Conservation (phyloP, 202 grass and related monocot species). For the Carex sylvatica region DNA sequence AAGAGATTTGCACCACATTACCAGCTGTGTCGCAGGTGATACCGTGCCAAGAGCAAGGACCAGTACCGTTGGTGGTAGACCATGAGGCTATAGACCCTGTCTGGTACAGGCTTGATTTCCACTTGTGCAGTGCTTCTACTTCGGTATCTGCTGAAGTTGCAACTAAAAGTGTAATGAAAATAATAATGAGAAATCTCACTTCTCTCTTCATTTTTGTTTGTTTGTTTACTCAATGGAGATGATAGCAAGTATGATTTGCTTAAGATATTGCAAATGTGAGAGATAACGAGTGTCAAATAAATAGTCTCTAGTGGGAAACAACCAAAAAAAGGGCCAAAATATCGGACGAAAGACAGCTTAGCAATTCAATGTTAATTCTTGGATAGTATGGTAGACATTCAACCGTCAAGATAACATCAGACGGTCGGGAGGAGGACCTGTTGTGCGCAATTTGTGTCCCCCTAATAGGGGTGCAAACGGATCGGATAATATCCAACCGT, state of each 20-base stretch:
- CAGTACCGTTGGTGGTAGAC: slow-evolving; percentile 26
- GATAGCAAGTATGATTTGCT: background rate
- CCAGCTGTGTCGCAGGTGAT: slow-evolving; percentile 42
- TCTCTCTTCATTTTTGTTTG: background rate
- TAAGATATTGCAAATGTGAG: background rate
- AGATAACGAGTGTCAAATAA: background rate
- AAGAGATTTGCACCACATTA: slow-evolving; percentile 39
- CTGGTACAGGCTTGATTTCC: slow-evolving; percentile 54
- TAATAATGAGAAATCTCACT: background rate
- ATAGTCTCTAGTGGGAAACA: background rate
- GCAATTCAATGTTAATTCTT: no score
- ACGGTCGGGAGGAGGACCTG: no score
- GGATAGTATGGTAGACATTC: no score
- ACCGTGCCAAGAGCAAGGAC: slow-evolving; percentile 52
- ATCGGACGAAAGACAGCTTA: background rate
- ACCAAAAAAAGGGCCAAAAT: background rate
- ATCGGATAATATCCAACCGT: no score
- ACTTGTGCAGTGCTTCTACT: slow-evolving; percentile 45
- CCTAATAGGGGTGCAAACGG: no score
- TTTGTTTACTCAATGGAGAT: background rate
- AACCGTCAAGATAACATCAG: no score
- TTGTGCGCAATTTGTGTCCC: no score
- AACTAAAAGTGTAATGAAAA: background rate
- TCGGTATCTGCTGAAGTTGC: background rate
- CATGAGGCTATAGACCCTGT: slow-evolving; percentile 6